Conservation (phyloP, 805 yeast species). For the Cyberlindnera mississippiensis region DNA sequence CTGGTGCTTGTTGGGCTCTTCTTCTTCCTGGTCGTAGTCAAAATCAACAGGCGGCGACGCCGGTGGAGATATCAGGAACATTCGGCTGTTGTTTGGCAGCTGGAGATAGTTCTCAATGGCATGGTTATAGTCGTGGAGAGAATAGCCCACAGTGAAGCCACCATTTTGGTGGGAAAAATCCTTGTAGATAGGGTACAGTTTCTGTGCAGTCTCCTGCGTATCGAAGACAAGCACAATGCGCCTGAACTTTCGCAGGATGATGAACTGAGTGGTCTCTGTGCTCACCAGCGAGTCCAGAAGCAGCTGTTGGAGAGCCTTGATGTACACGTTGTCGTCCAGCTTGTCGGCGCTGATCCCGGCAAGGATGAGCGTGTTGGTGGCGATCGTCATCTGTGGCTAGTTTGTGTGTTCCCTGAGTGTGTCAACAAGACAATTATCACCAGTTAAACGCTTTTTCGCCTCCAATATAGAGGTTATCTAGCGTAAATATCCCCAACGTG, state of each 20-base stretch:
- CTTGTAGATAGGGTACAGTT: conserved; percentile 8
- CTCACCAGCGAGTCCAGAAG: conserved; percentile 19
- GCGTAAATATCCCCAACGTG: too few species aligned
- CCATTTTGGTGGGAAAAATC: not conserved
- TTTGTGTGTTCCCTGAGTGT: too few species aligned
- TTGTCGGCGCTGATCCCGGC: conserved; percentile 18
- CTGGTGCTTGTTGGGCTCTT: conserved; percentile 31
- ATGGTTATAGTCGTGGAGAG: conserved; percentile 17
- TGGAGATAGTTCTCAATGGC: conserved; percentile 25
- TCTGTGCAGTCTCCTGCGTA: conserved; percentile 7
- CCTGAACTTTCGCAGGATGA: conserved; percentile 25
- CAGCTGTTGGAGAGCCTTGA: conserved; percentile 25
- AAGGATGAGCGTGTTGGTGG: conserved; percentile 29
- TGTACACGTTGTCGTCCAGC: conserved; percentile 18
- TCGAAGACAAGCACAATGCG: conserved; percentile 28
- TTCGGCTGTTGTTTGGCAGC: conserved; percentile 31
- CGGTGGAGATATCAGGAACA: conserved; percentile 40
- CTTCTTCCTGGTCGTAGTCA: conserved; percentile 35
- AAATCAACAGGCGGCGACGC: conserved; percentile 40
- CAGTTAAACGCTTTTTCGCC: too few species aligned
- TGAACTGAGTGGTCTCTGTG: conserved; percentile 26
- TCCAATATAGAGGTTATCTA: too few species aligned
- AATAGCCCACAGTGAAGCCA: conserved; percentile 17
- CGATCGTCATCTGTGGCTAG: not conserved
- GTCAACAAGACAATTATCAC: too few species aligned